Evolutionary conservation across 2,329 filamentous ascomycete species (phyloP).

Genomic region (Xenosphaeropsis pyriputrescens): DNA sequence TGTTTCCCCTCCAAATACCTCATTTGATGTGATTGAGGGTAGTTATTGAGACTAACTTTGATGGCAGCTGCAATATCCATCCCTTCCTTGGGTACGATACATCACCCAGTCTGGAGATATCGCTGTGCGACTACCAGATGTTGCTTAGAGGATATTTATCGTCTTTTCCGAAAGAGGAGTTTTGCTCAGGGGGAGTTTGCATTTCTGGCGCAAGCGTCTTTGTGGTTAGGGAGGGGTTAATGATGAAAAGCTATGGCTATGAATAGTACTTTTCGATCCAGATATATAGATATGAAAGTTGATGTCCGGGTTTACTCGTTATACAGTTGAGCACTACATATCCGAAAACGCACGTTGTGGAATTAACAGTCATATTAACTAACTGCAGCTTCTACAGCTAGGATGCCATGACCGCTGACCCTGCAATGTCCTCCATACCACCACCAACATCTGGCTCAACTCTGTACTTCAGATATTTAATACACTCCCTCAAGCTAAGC

Average conservation of each 20-base stretch:
- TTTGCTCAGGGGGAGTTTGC: neutral
- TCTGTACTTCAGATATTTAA: no score
- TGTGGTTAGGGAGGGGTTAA: neutral
- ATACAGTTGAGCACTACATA: no score
- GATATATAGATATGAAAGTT: slow-evolving; percentile 40
- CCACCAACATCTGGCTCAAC: no score
- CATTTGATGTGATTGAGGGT: neutral
- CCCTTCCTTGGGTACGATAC: slow-evolving; percentile 93
- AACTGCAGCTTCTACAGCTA: no score
- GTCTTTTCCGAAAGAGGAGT: neutral
- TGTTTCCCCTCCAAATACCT: slow-evolving; percentile 14
- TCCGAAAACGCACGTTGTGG: no score
- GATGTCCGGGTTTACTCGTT: slow-evolving; percentile 60
- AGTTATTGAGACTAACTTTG: neutral
- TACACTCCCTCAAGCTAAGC: no score
- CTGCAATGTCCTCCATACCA: no score
- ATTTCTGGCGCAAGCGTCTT: slow-evolving; percentile 1
- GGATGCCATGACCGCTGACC: no score
- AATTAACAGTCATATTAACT: no score
- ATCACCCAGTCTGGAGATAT: slow-evolving; percentile 98
- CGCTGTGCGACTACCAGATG: slow-evolving; percentile 81
- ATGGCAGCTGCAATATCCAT: slow-evolving; percentile 84
- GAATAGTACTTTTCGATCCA: no score
- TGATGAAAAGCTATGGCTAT: slow-evolving; percentile 6
- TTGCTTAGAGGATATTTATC: slow-evolving; percentile 5